These are phyloP conservation scores for Exidia glandulosa DNA, from an alignment of 768 basidiomycete genomes.

Conservation along the genomic window DNA sequence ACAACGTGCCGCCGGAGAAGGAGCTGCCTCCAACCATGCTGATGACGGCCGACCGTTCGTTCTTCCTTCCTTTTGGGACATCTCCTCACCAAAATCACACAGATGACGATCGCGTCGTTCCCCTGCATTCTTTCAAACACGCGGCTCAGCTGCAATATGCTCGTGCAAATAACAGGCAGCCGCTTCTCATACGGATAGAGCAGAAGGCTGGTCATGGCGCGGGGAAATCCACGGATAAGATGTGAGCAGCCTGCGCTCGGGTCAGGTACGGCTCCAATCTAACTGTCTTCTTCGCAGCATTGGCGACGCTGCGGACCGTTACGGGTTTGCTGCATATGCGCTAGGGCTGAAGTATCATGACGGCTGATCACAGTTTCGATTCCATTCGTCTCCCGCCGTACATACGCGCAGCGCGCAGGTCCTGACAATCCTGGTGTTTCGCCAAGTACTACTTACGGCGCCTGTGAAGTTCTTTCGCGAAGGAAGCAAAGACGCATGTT, in stretches of 20 bases:
- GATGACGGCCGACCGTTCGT: constrained; percentile 75
- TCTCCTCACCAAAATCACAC: not conserved
- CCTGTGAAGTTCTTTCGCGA: too few relatives aligned
- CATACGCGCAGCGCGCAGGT: too few relatives aligned
- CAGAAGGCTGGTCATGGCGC: constrained; percentile 74
- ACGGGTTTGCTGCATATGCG: constrained; percentile 61
- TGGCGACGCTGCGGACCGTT: constrained; percentile 65
- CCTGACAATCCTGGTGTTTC: too few relatives aligned
- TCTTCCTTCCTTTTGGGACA: not conserved
- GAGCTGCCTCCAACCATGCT: constrained; percentile 59
- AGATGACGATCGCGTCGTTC: constrained; percentile 85
- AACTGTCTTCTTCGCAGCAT: constrained; percentile 34
- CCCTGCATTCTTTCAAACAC: constrained; percentile 75
- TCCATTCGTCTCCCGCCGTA: too few relatives aligned
- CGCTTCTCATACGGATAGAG: constrained; percentile 66
- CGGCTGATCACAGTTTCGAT: not conserved
- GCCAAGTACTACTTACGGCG: too few relatives aligned
- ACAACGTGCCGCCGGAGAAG: constrained; percentile 57
- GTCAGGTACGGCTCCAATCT: not conserved
- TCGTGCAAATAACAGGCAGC: constrained; percentile 54
- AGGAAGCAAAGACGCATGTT: too few relatives aligned
- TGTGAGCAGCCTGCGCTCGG: constrained; percentile 22
- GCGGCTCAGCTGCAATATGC: constrained; percentile 67
- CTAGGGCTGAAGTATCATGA: constrained; percentile 26
- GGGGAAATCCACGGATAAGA: constrained; percentile 65